Evolutionary conservation across 768 basidiomycete species (phyloP).

Genomic region (Pleurotus sapidus): DNA sequence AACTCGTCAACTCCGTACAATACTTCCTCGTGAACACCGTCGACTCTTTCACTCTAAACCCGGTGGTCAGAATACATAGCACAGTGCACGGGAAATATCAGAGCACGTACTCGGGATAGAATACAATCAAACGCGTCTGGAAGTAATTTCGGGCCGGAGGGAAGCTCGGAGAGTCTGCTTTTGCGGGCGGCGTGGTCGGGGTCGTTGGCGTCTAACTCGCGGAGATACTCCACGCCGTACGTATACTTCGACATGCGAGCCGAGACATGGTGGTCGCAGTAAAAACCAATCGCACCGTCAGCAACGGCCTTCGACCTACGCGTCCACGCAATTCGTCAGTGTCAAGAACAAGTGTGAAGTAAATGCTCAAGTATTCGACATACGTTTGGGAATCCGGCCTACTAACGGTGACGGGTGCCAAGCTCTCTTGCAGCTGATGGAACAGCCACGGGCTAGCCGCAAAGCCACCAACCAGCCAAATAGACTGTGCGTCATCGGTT

Average conservation of each 20-base stretch:
- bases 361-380: slow-evolving; percentile 13
- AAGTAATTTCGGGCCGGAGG: slow-evolving; percentile 71
- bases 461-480: slow-evolving; percentile 82
- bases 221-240: slow-evolving; percentile 80
- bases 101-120: slow-evolving; percentile 53
- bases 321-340: no score
- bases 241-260: slow-evolving; percentile 78
- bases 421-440: slow-evolving; percentile 67
- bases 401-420: slow-evolving; percentile 61
- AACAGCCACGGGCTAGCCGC: slow-evolving; percentile 84
- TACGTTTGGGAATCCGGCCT: slow-evolving; percentile 81
- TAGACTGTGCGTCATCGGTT: slow-evolving; percentile 42
- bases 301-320: slow-evolving; percentile 80
- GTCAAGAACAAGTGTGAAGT: no score
- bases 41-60: slow-evolving; percentile 56
- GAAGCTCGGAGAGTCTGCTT: slow-evolving; percentile 68
- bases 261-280: slow-evolving; percentile 81
- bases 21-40: slow-evolving; percentile 81
- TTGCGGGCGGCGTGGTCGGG: slow-evolving; percentile 63
- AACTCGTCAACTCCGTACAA: slow-evolving; percentile 75
- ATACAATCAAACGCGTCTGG: slow-evolving; percentile 85
- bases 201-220: slow-evolving; percentile 63
- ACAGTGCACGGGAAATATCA: neutral
- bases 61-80: neutral
- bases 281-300: slow-evolving; percentile 82